Evolutionary conservation across 2,329 filamentous ascomycete genomes (phyloP).

Genomic region (Penicillium rolfsii): DNA sequence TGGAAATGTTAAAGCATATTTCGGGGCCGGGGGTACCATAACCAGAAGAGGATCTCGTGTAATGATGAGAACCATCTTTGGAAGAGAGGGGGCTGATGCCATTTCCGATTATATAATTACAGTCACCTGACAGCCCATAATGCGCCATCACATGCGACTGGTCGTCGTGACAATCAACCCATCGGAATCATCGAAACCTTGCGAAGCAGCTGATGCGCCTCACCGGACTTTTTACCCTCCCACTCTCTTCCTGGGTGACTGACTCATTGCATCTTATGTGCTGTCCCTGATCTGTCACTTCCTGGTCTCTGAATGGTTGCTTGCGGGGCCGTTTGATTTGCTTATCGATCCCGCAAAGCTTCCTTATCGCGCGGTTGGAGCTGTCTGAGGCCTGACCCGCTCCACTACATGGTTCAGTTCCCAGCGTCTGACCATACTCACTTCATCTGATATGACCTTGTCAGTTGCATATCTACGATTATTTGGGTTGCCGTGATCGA

Average conservation of each 20-base stretch:
- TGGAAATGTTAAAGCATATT: too few relatives aligned
- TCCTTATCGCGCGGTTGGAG: conserved; percentile 20
- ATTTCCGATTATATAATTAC: conserved; percentile 5
- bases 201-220: conserved; percentile 10
- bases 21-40: too few relatives aligned
- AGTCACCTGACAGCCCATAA: conserved; percentile 8
- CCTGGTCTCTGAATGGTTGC: neutral
- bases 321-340: conserved; percentile 12
- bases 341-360: conserved; percentile 24
- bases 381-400: conserved; percentile 8
- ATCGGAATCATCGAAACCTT: conserved; percentile 1
- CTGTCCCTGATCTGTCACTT: neutral
- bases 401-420: neutral
- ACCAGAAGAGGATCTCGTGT: too few relatives aligned
- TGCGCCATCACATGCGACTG: conserved; percentile 7
- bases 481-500: conserved; percentile 12
- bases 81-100: too few relatives aligned
- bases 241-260: neutral
- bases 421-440: conserved; percentile 14
- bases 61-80: too few relatives aligned
- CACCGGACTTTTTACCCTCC: neutral
- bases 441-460: conserved; percentile 22
- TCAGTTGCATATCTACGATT: conserved; percentile 15
- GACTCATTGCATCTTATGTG: neutral
- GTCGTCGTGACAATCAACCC: neutral